Evolutionary conservation across 768 basidiomycete genomes (phyloP).

Genomic region (Suillus luteus): DNA sequence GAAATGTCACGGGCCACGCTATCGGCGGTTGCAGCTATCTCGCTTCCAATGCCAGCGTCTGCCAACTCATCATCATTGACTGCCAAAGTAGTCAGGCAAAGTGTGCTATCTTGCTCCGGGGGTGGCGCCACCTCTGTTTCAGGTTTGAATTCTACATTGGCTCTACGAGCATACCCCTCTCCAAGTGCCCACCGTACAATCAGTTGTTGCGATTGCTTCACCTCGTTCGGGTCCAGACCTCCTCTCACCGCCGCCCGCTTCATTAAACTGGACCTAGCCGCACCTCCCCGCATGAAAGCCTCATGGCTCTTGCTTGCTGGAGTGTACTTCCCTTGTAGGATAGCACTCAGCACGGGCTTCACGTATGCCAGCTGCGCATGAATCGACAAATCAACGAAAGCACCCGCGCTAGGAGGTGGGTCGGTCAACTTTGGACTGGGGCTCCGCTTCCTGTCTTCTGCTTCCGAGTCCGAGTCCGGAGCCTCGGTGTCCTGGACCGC

Average conservation of each 20-base stretch:
- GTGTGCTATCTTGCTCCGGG: not conserved
- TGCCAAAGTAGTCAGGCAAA: not conserved
- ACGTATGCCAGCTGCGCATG: slow-evolving; percentile 64
- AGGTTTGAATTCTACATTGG: not conserved
- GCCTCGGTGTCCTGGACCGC: slow-evolving; percentile 32
- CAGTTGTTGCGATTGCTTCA: slow-evolving; percentile 37
- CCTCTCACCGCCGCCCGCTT: slow-evolving; percentile 39
- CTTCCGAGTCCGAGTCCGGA: slow-evolving; percentile 32
- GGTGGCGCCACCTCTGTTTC: not conserved
- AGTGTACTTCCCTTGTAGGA: slow-evolving; percentile 55
- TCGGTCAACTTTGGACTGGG: slow-evolving; percentile 26
- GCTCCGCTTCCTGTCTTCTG: slow-evolving; percentile 28
- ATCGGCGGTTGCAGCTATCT: not conserved
- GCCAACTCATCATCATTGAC: not conserved
- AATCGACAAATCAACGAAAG: slow-evolving; percentile 53
- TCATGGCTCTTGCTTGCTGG: slow-evolving; percentile 54
- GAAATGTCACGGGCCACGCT: not conserved
- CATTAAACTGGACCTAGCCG: slow-evolving; percentile 38
- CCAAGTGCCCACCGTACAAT: slow-evolving; percentile 33
- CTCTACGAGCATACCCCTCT: slow-evolving; percentile 5
- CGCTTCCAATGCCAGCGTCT: not conserved
- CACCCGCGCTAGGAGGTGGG: slow-evolving; percentile 43
- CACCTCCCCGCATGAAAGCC: slow-evolving; percentile 60
- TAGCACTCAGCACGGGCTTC: slow-evolving; percentile 61
- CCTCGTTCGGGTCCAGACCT: slow-evolving; percentile 39